Evolutionary conservation across 345 rosid species (phyloP).

Genomic region (Eucalyptus albens): DNA sequence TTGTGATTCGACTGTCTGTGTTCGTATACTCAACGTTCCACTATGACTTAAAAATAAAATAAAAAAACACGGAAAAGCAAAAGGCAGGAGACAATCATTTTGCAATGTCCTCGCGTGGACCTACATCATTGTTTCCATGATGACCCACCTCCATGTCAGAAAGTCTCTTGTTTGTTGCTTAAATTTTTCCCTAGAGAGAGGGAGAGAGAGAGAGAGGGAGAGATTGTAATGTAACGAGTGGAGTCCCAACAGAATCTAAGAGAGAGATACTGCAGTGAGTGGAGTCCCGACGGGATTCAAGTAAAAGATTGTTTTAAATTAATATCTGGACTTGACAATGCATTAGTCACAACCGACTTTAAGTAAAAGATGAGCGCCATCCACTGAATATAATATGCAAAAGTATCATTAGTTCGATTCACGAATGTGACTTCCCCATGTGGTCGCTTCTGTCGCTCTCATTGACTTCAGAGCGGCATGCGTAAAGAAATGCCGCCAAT

Average conservation of each 20-base stretch:
- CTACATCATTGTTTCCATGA: neutral
- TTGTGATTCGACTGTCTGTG: neutral
- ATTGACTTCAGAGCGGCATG: neutral
- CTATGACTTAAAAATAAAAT: too few relatives aligned
- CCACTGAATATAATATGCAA: neutral
- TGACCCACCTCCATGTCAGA: neutral
- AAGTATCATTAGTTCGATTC: neutral
- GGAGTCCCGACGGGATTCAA: neutral
- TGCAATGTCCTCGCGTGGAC: neutral
- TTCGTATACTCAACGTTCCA: too few relatives aligned
- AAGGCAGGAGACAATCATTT: neutral
- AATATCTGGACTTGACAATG: too few relatives aligned
- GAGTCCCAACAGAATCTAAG: neutral
- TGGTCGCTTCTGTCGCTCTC: neutral
- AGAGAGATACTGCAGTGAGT: neutral
- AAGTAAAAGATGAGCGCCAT: neutral
- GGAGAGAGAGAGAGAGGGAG: too few relatives aligned
- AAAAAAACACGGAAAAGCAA: neutral
- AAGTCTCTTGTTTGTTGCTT: neutral
- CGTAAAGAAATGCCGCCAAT: neutral
- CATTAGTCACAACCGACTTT: too few relatives aligned
- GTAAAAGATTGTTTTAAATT: neutral
- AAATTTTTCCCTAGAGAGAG: neutral
- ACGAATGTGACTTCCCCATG: neutral
- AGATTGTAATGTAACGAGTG: neutral